phyloP scores from a whole-genome alignment of 192 early-diverging fungal genomes.

The Dissophora ornata region DNA sequence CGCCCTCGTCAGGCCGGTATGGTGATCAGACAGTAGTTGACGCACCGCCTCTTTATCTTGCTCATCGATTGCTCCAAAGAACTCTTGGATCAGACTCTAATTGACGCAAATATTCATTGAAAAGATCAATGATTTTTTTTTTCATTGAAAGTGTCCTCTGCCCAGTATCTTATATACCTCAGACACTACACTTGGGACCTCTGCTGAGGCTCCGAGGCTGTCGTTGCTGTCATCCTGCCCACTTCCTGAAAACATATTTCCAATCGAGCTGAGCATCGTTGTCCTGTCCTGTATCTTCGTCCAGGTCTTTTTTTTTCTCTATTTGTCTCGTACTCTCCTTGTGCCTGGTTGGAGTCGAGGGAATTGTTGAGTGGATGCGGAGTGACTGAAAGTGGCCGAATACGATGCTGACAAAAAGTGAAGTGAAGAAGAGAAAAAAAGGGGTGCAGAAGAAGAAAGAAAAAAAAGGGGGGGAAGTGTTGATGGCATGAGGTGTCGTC shows the following conservation, averaged over 20 bases:
- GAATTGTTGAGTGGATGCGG: too few species aligned
- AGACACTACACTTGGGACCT: slow-evolving; percentile 12
- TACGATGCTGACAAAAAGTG: background rate
- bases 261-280: slow-evolving; percentile 21
- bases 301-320: background rate
- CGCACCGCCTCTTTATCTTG: slow-evolving; percentile 55
- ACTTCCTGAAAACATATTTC: slow-evolving; percentile 3
- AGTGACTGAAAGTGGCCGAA: too few species aligned
- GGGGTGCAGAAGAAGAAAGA: background rate
- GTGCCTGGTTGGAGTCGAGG: background rate
- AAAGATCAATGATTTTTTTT: too few species aligned
- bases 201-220: background rate
- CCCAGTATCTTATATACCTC: background rate
- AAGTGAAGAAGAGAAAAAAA: background rate
- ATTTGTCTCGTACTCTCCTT: background rate
- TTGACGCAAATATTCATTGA: background rate
- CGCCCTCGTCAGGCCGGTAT: slow-evolving; percentile 38
- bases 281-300: background rate
- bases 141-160: too few species aligned
- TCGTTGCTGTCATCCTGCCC: background rate
- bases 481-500: background rate
- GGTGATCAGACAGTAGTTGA: slow-evolving; percentile 42
- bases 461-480: background rate
- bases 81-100: slow-evolving; percentile 31
- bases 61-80: slow-evolving; percentile 52